Base-by-base conservation (phyloP, 2,329 filamentous ascomycete species). In the Onygenales sp. region DNA sequence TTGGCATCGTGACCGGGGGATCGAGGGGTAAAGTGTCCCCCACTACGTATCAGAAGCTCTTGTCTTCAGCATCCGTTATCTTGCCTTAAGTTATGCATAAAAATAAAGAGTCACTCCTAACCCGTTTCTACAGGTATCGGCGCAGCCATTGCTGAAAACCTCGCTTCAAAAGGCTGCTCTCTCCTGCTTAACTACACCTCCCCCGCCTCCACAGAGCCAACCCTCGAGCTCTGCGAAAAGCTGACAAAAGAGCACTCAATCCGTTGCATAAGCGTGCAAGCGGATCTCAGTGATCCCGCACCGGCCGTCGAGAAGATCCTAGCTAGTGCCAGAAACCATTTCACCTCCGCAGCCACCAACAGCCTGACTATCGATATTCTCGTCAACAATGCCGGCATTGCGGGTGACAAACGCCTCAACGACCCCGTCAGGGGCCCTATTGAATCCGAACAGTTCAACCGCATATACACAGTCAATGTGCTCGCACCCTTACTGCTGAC, bases 331-430 rank as follows among this genome's bases (percentile, higher is more conserved):
- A 77, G 80, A 60, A 75, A 81, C 58, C 74, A 82, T 63, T 84
- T 87, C 69, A 65, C 77, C 14, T 53, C 58, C 54, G 62, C 33
- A 21, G 31, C 34, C 17, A 43, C 36, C 49, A 65, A 70, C 55
- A 73, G 74, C 52, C 81, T 89, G 65, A 81, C 85, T 62, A 78
- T 95, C 63, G 88, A 94, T 70, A 88, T 95, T 56, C 74, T 95
- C 51, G 75, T 95, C 74, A 94, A 95, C 78, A 95, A 94, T 68
- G 89, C 90, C 33, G 90, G 88, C 27, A 75, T 83, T 1, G 72
- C 77, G 7, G 67, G 65, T 21, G 69, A 75, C 58, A 65, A 68
- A 36, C 62, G 81, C 34, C 72, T 80, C 40, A 92, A 93, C 70
- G 80, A 84, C 60, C 67, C 73, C 31, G 71, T 87, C 27, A 77